phyloP scores from a whole-genome alignment of 2,329 filamentous ascomycete species.

The Sarocladiaceae sp. region DNA sequence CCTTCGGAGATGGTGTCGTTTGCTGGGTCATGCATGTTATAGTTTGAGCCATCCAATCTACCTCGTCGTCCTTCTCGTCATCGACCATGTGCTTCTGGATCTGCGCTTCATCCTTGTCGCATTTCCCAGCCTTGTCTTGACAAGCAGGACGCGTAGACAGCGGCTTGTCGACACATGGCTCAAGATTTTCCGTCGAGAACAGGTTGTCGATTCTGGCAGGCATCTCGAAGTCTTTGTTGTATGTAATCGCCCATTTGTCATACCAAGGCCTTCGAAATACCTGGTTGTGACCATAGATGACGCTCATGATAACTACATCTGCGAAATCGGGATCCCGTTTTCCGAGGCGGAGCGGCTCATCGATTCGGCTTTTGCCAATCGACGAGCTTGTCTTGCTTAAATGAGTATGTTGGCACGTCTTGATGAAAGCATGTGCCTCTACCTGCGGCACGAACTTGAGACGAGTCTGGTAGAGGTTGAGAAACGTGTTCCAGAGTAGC shows the following conservation, averaged over 20 bases:
- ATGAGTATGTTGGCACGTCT: neutral
- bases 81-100: slow-evolving; percentile 37
- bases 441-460: neutral
- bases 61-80: slow-evolving; percentile 26
- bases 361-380: neutral
- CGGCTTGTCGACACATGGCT: too few species aligned
- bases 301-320: neutral
- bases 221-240: neutral
- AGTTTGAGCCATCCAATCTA: neutral
- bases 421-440: neutral
- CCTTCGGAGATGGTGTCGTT: neutral
- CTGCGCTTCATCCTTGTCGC: neutral
- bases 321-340: neutral
- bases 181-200: neutral
- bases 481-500: neutral
- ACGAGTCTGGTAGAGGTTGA: neutral
- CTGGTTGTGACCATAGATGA: neutral
- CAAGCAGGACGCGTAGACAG: too few species aligned
- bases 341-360: neutral
- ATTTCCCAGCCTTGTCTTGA: too few species aligned
- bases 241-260: neutral
- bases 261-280: neutral
- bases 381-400: neutral
- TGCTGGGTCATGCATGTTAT: neutral
- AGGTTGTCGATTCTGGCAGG: neutral